These are phyloP conservation scores for Craspedostauros australis DNA, from an alignment of 108 stramenopile species.

Conservation along the genomic window DNA sequence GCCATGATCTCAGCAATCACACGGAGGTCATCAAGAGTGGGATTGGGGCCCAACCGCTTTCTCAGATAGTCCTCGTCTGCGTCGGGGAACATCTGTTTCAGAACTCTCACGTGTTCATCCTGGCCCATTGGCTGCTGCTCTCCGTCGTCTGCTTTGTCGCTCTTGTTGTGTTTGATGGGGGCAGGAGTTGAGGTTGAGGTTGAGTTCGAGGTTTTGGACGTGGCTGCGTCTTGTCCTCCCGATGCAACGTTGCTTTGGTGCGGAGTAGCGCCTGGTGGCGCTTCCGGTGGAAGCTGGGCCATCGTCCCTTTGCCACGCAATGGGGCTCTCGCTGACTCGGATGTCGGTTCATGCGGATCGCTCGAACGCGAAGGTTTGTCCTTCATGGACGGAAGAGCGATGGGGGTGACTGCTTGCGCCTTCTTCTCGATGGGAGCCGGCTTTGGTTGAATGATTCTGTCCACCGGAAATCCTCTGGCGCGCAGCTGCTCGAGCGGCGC, in stretches of 20 bases:
- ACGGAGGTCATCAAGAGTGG: constrained; percentile 46
- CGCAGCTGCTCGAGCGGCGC: constrained; percentile 63
- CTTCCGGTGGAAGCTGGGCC: not conserved
- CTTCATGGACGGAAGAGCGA: constrained; percentile 1
- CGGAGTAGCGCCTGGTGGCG: not conserved
- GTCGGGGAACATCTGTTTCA: constrained; percentile 66
- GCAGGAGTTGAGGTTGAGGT: not conserved
- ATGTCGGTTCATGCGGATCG: not conserved
- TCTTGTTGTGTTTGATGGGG: no score
- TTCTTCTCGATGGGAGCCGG: constrained; percentile 10
- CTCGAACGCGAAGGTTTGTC: no score
- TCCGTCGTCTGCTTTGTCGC: not conserved
- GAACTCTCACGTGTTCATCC: constrained; percentile 34
- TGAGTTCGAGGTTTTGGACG: not conserved
- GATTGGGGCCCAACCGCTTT: constrained; percentile 46
- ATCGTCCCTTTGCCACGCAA: not conserved
- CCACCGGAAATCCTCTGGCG: constrained; percentile 67
- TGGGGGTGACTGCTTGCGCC: not conserved
- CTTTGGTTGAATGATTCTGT: constrained; percentile 52
- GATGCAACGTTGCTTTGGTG: no score
- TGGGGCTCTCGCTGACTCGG: constrained; percentile 5
- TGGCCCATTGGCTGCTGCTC: not conserved
- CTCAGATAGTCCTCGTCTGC: constrained; percentile 35
- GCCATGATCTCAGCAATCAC: constrained; percentile 54
- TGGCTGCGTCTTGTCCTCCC: not conserved